These are phyloP conservation scores for Neoascochyta sp. DNA, from an alignment of 2,329 filamentous ascomycete species.

Conservation along the genomic window DNA sequence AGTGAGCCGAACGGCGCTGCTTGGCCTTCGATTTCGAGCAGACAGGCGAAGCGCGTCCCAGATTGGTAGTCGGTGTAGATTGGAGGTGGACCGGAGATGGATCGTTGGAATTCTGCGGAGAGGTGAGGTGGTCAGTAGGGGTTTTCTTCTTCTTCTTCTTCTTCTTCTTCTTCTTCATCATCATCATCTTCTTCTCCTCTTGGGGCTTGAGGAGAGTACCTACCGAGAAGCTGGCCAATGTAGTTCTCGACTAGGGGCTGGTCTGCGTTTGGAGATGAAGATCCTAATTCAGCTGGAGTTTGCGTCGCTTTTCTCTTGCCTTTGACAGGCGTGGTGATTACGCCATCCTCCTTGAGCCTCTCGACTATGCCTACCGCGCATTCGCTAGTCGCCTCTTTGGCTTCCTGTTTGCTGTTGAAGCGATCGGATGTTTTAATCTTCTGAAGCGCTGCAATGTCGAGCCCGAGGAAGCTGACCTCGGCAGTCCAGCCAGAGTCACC, in stretches of 20 bases:
- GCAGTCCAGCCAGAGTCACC: constrained; percentile 17
- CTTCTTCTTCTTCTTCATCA: too few relatives aligned
- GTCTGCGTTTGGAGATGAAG: too few relatives aligned
- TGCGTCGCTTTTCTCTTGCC: constrained; percentile 19
- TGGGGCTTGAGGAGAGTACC: too few relatives aligned
- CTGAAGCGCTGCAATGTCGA: constrained; percentile 12
- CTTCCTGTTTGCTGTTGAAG: constrained; percentile 42
- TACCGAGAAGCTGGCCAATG: constrained; percentile 40
- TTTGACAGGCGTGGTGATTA: constrained; percentile 18
- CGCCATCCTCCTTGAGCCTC: constrained; percentile 17
- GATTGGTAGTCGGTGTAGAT: constrained; percentile 38
- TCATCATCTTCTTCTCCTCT: too few relatives aligned
- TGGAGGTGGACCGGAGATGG: constrained; percentile 23
- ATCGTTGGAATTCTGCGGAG: constrained; percentile 30
- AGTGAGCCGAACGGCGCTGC: constrained; percentile 35
- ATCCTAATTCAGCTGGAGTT: too few relatives aligned
- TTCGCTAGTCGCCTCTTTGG: constrained; percentile 41
- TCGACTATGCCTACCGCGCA: constrained; percentile 28
- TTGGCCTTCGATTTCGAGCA: constrained; percentile 24
- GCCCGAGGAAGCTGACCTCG: constrained; percentile 19
- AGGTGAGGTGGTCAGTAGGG: constrained; percentile 5
- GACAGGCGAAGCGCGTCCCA: constrained; percentile 32
- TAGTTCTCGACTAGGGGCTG: constrained; percentile 22
- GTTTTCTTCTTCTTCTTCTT: too few relatives aligned
- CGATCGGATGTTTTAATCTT: constrained; percentile 16